phyloP scores from a whole-genome alignment of 495 filamentous ascomycete genomes.

The Talaromyces nanjingensis region DNA sequence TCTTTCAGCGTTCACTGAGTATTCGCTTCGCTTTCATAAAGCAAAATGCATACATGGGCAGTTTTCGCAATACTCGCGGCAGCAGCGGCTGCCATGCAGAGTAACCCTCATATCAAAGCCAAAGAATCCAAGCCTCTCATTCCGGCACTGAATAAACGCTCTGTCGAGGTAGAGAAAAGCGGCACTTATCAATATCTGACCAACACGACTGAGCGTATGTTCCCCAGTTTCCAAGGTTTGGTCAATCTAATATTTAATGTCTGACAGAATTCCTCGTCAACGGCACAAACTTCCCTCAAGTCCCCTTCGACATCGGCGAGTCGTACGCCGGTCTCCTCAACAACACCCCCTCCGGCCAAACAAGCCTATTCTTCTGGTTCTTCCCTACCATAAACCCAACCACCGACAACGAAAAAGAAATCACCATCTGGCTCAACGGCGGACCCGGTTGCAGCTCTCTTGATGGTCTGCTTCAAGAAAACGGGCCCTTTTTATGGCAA shows the following conservation, averaged over 20 bases:
- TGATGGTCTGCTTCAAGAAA: constrained; percentile 60
- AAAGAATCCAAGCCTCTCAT: background rate
- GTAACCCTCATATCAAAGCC: constrained; percentile 7
- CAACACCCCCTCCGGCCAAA: constrained; percentile 47
- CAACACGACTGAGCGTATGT: constrained; percentile 5
- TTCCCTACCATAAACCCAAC: constrained; percentile 53
- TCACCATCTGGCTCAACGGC: constrained; percentile 68
- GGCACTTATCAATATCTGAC: background rate
- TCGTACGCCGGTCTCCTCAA: constrained; percentile 69
- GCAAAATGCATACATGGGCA: background rate
- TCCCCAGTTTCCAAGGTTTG: background rate
- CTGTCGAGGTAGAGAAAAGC: background rate
- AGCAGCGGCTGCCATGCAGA: constrained; percentile 3
- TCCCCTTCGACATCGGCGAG: constrained; percentile 70
- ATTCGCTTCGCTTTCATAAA: background rate
- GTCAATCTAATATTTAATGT: background rate
- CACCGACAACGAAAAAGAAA: constrained; percentile 47
- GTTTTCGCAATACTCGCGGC: background rate
- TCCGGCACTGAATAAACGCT: background rate
- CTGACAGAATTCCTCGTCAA: constrained; percentile 54
- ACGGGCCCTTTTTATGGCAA: constrained; percentile 57
- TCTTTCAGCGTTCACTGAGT: background rate
- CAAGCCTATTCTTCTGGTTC: constrained; percentile 71
- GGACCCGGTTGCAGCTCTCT: constrained; percentile 63
- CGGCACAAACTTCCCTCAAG: constrained; percentile 60